These are phyloP conservation scores for Pezicula carpinea DNA, from an alignment of 2,329 filamentous ascomycete genomes.

Conservation along the genomic window DNA sequence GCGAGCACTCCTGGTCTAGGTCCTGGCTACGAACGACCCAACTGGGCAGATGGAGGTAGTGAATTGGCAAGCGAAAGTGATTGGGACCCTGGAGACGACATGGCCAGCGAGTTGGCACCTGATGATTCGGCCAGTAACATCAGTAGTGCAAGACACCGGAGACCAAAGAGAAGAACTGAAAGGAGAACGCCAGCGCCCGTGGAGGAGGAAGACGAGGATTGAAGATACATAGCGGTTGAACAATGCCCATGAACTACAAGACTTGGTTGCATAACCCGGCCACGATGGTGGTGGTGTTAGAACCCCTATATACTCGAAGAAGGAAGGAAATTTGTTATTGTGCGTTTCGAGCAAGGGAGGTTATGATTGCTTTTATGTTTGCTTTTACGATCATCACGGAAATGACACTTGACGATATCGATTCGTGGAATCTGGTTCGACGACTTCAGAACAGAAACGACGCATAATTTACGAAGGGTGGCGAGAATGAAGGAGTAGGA, in stretches of 20 bases:
- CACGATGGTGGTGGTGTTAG: too few relatives aligned
- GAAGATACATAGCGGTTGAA: neutral
- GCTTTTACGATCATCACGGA: neutral
- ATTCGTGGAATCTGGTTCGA: neutral
- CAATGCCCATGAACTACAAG: too few relatives aligned
- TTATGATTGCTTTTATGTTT: neutral
- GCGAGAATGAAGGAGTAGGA: neutral
- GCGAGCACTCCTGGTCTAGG: slow-evolving; percentile 35
- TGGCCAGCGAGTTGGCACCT: slow-evolving; percentile 60
- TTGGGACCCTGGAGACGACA: slow-evolving; percentile 39
- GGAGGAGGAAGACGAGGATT: slow-evolving; percentile 56
- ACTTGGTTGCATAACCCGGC: too few relatives aligned
- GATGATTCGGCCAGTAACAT: slow-evolving; percentile 82
- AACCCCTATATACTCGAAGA: too few relatives aligned
- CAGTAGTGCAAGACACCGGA: slow-evolving; percentile 61
- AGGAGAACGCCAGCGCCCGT: slow-evolving; percentile 68
- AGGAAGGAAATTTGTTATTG: too few relatives aligned
- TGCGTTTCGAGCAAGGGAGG: neutral
- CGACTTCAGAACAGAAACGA: neutral
- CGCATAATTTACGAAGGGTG: neutral
- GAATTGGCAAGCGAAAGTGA: slow-evolving; percentile 44
- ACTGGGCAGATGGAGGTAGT: slow-evolving; percentile 22
- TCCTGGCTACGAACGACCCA: slow-evolving; percentile 27
- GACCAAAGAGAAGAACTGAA: slow-evolving; percentile 64
- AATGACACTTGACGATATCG: neutral